phyloP scores from a whole-genome alignment of 176 grass and related monocot species.

The Pontederia paniculata region DNA sequence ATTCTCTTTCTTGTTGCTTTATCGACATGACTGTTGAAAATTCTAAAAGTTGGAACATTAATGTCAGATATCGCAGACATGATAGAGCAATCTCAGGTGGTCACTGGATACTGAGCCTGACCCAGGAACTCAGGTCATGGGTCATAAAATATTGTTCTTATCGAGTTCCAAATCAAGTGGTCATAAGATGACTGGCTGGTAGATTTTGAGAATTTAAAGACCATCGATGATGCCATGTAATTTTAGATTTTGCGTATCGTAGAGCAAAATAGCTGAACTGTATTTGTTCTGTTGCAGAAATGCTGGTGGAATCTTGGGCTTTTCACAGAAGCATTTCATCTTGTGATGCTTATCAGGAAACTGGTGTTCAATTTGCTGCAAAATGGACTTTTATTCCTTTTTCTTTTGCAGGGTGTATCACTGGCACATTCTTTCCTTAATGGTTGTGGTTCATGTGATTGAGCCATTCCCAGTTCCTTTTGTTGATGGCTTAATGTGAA shows the following conservation, averaged over 20 bases:
- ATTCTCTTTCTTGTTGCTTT: constrained; percentile 20
- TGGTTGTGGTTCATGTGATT: too few relatives aligned
- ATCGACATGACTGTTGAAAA: constrained; percentile 10
- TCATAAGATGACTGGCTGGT: constrained; percentile 17
- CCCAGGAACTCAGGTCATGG: constrained; percentile 55
- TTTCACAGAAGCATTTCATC: constrained; percentile 57
- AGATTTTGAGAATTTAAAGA: constrained; percentile 31
- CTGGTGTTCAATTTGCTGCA: constrained; percentile 26
- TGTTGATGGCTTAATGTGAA: constrained; percentile 9
- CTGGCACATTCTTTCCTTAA: background rate
- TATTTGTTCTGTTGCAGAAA: constrained; percentile 85
- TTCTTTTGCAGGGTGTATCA: constrained; percentile 34
- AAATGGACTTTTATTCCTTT: constrained; percentile 20
- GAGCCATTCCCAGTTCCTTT: background rate
- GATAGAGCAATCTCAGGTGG: constrained; percentile 59
- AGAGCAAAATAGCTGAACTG: constrained; percentile 52
- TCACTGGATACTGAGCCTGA: constrained; percentile 51
- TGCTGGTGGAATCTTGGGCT: constrained; percentile 52
- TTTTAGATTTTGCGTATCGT: constrained; percentile 37
- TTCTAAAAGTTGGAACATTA: constrained; percentile 61
- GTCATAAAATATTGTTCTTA: constrained; percentile 29
- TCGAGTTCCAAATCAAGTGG: constrained; percentile 28
- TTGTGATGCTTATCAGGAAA: constrained; percentile 31
- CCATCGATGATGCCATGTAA: constrained; percentile 26
- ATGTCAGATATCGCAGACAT: constrained; percentile 73